Evolutionary conservation across 345 rosid genomes (phyloP), one percentile per base, ranked within the genome.

Genomic region (Eucalyptus tenuipes): DNA sequence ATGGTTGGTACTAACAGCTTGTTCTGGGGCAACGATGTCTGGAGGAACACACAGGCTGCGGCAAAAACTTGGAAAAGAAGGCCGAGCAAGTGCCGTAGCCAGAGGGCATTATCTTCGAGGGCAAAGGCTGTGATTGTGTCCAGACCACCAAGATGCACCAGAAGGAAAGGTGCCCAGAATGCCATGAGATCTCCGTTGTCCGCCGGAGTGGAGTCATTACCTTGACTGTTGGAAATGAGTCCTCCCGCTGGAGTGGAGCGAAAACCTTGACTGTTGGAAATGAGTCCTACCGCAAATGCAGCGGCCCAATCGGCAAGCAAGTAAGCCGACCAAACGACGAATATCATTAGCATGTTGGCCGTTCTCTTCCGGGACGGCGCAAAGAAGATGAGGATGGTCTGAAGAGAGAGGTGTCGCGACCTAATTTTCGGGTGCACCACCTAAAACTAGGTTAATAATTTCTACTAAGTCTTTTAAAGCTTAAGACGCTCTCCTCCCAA

Each of bases 51-150:
- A 85, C 94, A 96, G 79, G 87, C 87, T 42, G 94, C 90, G 5
- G 94, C 93, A 11, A 85, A 86, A 0, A 91, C 94, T 86, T 95
- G 96, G 88, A 93, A 89, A 57, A 91, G 16, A 13, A 95, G 92
- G 6, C 93, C 91, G 4, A 95, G 91, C 87, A 95, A 86, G 89
- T 96, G 96, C 84, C 95, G 53, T n/a, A 90, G 92, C 97, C 95
- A 95, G 11, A 96, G 96, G 48, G 92, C 94, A 75, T 95, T 96
- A 44, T 96, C 98, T 52, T 96, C 98, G 4, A 96, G 94, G 6
- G 97, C 91, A 6, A 93, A 92, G 1, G 96, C 94, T 14, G 98
- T 95, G 71, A 96, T 94, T 7, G 96, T 91, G 91, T 96, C 96
- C 3, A 96, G 96, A 3, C 97, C 97, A 15, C 96, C 97, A 12